Base-by-base conservation (phyloP, 2,329 filamentous ascomycete species). In the Penicillium palitans region DNA sequence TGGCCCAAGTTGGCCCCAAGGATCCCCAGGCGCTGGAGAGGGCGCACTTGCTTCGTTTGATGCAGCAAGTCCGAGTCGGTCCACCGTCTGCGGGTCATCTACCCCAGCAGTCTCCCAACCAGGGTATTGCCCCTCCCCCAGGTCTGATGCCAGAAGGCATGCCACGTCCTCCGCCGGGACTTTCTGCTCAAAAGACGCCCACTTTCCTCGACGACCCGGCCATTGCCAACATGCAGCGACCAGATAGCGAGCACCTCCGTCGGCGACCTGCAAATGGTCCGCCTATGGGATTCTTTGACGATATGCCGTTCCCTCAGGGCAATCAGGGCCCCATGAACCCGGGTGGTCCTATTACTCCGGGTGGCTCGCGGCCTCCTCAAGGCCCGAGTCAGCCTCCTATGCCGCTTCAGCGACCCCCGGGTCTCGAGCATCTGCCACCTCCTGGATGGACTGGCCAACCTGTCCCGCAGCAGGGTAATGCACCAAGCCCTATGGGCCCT, bases 41-140 rank as follows among this genome's bases (percentile, higher is more conserved):
- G n/a, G 90, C 96, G 63, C 93, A 95, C 71, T 79, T 96, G 49
- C 90, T 96, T 75, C 90, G 87, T 61, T 81, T 96, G 31, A 95
- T 96, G 90, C 85, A 88, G 65, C 81, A 84, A 68, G 78, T 81
- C 17, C 73, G 72, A 44, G 67, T 77, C 33, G 72, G 68, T 60
- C 73, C 52, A 55, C 61, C 59, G 47, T 56, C 66, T 50, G 64
- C 68, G 55, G 64, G 66, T 46, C 70, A 60, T 58, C 66, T 68
- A n/a, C 59, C 62, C 29, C 70, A 69, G 42, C 72, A 66, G 37
- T 60, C 73, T 10, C 67, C 64, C 4, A 69, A 62, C 59, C 61
- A 66, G 9, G 67, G 73, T 6, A 70, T 71, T 21, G 66, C 63
- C 37, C 73, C 70, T 61, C 74, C 71, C 47, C 69, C 71, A 56